A percentile compares a stretch with the other conserved stretches of the same genome.
phyloP scores from a whole-genome alignment of 2,329 filamentous ascomycete genomes.

The Sporothrix variecibatus region DNA sequence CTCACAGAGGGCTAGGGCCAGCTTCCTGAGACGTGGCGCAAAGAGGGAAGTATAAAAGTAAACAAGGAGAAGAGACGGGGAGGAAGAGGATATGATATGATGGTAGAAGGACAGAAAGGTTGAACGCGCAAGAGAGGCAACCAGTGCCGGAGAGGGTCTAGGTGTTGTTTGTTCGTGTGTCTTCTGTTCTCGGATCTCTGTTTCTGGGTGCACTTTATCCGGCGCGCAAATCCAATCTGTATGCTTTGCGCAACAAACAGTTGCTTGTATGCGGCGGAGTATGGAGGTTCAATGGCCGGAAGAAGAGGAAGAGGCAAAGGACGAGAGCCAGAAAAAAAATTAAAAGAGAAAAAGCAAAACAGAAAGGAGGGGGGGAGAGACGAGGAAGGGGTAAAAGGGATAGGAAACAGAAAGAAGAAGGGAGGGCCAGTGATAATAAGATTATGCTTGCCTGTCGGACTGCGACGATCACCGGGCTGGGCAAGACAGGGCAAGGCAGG shows the following conservation, averaged over 20 bases:
- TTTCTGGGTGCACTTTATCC: constrained; percentile 21
- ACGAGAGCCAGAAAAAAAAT: not conserved
- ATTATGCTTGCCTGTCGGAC: constrained; percentile 11
- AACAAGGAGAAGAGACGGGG: not conserved
- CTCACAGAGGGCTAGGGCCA: constrained; percentile 15
- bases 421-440: constrained; percentile 13
- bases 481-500: constrained; percentile 6
- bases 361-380: not conserved
- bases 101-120: not conserved
- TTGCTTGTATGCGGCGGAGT: constrained; percentile 15
- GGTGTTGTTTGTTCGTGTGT: constrained; percentile 7
- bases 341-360: constrained; percentile 12
- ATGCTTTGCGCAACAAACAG: constrained; percentile 16
- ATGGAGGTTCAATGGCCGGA: not conserved
- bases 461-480: constrained; percentile 9
- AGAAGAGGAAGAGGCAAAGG: not conserved
- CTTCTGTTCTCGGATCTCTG: not conserved
- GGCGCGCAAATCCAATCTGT: not conserved
- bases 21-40: not conserved
- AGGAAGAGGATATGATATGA: not conserved
- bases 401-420: not conserved
- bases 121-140: not conserved
- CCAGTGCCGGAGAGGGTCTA: constrained; percentile 18
- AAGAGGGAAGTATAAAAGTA: not conserved
- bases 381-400: not conserved